These are phyloP conservation scores for Fusarium begoniae DNA, from an alignment of 2,329 filamentous ascomycete species.

Conservation along the genomic window DNA sequence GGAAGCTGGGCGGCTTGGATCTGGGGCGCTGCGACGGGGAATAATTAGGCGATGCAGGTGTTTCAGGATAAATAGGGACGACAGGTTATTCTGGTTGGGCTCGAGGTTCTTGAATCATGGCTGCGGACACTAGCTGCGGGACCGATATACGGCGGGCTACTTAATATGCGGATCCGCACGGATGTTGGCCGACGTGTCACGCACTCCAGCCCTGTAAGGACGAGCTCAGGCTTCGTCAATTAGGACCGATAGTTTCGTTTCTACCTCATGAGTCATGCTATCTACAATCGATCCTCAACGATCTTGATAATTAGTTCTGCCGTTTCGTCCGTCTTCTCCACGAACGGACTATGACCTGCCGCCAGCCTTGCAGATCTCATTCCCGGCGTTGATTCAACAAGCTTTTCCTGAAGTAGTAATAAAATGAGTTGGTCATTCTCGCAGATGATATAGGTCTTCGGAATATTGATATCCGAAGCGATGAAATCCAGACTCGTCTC, in stretches of 20 bases:
- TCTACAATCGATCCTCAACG: not conserved
- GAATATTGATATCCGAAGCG: constrained; percentile 1
- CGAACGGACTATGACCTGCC: constrained; percentile 13
- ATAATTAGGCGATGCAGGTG: not conserved
- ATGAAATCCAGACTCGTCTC: constrained; percentile 17
- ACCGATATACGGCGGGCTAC: not conserved
- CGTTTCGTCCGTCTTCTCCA: not conserved
- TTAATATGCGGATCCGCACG: not conserved
- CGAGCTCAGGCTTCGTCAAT: not conserved
- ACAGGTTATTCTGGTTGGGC: too few relatives aligned
- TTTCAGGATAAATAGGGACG: too few relatives aligned
- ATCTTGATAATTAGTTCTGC: not conserved
- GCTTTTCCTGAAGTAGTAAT: not conserved
- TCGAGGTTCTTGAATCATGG: not conserved
- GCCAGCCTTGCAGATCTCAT: constrained; percentile 4
- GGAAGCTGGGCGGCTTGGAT: not conserved
- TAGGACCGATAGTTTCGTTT: not conserved
- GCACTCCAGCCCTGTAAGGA: not conserved
- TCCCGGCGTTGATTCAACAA: not conserved
- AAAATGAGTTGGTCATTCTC: constrained; percentile 3
- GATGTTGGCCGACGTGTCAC: not conserved
- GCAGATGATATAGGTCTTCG: constrained; percentile 13
- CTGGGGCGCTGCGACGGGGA: not conserved
- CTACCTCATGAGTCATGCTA: not conserved
- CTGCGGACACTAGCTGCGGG: not conserved